Conservation (phyloP, 805 yeast species). For the Myxozyma geophila region DNA sequence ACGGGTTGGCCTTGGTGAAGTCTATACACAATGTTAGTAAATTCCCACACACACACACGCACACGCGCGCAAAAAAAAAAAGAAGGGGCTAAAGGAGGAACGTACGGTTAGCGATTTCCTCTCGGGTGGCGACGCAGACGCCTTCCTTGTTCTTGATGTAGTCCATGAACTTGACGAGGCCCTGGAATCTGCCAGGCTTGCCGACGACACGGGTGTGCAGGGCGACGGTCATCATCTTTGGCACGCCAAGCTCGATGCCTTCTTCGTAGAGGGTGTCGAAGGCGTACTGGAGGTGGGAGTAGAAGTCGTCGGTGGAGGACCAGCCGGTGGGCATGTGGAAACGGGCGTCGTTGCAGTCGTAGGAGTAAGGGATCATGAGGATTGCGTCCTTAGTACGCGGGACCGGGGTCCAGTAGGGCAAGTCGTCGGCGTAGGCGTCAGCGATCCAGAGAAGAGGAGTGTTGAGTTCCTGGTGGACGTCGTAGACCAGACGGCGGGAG, state of each 20-base stretch:
- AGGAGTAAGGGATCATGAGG: constrained; percentile 44
- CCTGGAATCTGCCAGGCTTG: constrained; percentile 48
- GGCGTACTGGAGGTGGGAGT: constrained; percentile 46
- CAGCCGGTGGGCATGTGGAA: constrained; percentile 43
- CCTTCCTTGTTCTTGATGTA: constrained; percentile 45
- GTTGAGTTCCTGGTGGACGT: constrained; percentile 46
- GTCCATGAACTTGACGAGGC: constrained; percentile 47
- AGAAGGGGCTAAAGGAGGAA: neutral
- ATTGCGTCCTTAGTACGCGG: constrained; percentile 42
- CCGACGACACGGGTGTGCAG: constrained; percentile 48
- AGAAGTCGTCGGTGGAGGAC: constrained; percentile 41
- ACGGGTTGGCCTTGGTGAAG: constrained; percentile 31
- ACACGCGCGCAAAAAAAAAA: too few species aligned
- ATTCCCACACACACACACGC: too few species aligned
- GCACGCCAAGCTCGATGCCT: constrained; percentile 41
- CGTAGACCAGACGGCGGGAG: constrained; percentile 45
- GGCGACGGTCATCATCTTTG: constrained; percentile 50
- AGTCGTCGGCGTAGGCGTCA: constrained; percentile 48
- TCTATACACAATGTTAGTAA: constrained; percentile 16
- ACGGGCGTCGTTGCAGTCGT: constrained; percentile 44
- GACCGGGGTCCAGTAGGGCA: constrained; percentile 48
- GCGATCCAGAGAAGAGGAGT: constrained; percentile 45
- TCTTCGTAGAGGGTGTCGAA: constrained; percentile 48
- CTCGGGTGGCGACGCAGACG: constrained; percentile 49
- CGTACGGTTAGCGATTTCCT: constrained; percentile 46